Base-by-base conservation (phyloP, 371 early-diverging fungal species). In the Rhizopus sp. region DNA sequence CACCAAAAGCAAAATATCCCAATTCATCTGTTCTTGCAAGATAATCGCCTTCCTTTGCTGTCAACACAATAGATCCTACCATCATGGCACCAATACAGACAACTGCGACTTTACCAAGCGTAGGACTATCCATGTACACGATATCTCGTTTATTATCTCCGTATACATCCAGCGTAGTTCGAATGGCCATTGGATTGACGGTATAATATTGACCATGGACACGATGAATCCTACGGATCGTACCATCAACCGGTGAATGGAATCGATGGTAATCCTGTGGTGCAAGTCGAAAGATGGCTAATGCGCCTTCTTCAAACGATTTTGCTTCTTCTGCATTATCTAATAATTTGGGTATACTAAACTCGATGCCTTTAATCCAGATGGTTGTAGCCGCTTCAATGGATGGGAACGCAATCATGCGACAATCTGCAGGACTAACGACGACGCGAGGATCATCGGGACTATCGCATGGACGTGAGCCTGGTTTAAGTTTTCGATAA, bases 191-290 rank as follows among this genome's bases (percentile, higher is more conserved):
- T 7, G 93, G 93, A 60, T 93, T 91, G 4, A 93, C 93, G 0
- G 93, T 93, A 59, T 82, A 93, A 66, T 91, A 93, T 15, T 84
- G 77, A 0, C 95, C 94, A 12, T 77, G 62, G 6, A 93, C 82
- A 41, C 68, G 63, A 48, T 73, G 75, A 5, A 85, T 81, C n/a
- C 75, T 77, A 7, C 74, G 75, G 29, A 92, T 60, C 4, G 73
- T 59, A 10, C 94, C 93, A 60, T 89, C 88, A 8, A 92, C 88
- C 13, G 95, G 95, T 3, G 83, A 73, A 64, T 94, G 93, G 69
- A 88, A 92, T 53, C 94, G 69, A 59, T 95, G 95, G 66, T 95
- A 95, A 64, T 95, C 95, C 60, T 92, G 93, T 2, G 95, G 93
- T 0, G 93, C 93, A 23, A 95, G 72, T 33, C 95, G 81, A 64